Conservation (phyloP, 805 yeast genomes). For the Candida chauliodis region DNA sequence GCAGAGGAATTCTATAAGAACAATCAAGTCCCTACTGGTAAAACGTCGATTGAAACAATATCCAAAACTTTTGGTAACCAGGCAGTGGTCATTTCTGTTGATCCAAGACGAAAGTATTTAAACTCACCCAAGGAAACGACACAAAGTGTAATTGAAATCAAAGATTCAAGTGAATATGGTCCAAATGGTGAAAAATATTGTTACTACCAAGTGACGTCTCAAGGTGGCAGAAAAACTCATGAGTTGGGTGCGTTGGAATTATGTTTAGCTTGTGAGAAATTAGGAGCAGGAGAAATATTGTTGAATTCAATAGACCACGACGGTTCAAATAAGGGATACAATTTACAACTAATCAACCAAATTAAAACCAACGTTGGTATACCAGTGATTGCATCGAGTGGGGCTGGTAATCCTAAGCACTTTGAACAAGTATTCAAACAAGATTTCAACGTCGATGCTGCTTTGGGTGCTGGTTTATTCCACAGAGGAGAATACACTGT, state of each 20-base stretch:
- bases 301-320: conserved; percentile 95
- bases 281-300: conserved; percentile 95
- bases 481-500: conserved; percentile 94
- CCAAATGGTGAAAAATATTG: conserved; percentile 88
- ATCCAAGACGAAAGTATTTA: conserved; percentile 86
- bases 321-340: conserved; percentile 94
- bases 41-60: conserved; percentile 88
- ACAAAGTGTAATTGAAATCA: conserved; percentile 63
- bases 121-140: conserved; percentile 53
- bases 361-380: conserved; percentile 73
- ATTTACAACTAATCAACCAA: conserved; percentile 76
- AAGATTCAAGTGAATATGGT: conserved; percentile 49
- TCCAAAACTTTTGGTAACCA: conserved; percentile 91
- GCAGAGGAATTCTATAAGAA: conserved; percentile 75
- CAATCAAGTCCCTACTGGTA: conserved; percentile 61
- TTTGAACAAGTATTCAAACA: conserved; percentile 78
- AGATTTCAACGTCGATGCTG: conserved; percentile 87
- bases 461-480: conserved; percentile 98
- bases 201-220: conserved; percentile 94
- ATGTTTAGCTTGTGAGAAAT: conserved; percentile 79
- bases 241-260: conserved; percentile 91
- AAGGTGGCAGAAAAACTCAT: conserved; percentile 87
- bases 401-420: conserved; percentile 93
- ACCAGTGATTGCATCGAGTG: conserved; percentile 97
- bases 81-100: conserved; percentile 98